Base-by-base conservation (phyloP, 2,329 filamentous ascomycete species). In the Trichoderma cornu-damae region DNA sequence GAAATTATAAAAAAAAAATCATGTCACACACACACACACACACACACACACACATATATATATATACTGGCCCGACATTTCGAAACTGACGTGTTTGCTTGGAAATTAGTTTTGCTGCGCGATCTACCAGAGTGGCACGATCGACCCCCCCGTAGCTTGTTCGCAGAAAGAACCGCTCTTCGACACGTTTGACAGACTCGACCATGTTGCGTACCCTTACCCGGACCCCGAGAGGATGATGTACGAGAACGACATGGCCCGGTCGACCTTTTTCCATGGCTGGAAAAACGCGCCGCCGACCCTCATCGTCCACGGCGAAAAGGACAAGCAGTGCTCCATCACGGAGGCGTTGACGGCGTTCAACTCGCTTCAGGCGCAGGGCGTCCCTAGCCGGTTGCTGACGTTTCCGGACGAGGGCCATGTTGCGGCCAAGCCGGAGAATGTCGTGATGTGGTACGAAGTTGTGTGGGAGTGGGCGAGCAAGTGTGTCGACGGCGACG, bases 401-500 rank as follows among this genome's bases (percentile, higher is more conserved):
- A 85, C 80, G 0, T 92, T 91, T 65, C 82, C 86, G 0, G 87
- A 89, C 67, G 87, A 90, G 71, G 84, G 85, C 50, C 86, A 89
- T 65, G 88, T 81, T 79, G 85, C 89, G 3, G 66, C 86, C 47
- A 85, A 86, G 61, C 81, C 81, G 1, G 86, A 89, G 70, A 90
- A 90, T 66, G 77, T 78, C 18, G 71, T 88, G 47, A 72, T 86
- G 43, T 90, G 87, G 87, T 83, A 90, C 66, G 77, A 77, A 51
- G 80, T 81, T 2, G 85, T 89, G 8, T 70, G 89, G 55, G 82
- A 84, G 60, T 90, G 82, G 80, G 83, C 88, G 63, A 85, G 85
- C 67, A 77, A 76, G 61, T 78, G 81, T 43, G 50, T 64, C 14
- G 48, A 60, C 12, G 62, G 63, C 11, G 59, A 64, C 16, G 48